Percentiles rank a stretch among this genome's conserved stretches.
phyloP scores from a whole-genome alignment of 2,329 filamentous ascomycete genomes.

The Pseudopyricularia cyperi region DNA sequence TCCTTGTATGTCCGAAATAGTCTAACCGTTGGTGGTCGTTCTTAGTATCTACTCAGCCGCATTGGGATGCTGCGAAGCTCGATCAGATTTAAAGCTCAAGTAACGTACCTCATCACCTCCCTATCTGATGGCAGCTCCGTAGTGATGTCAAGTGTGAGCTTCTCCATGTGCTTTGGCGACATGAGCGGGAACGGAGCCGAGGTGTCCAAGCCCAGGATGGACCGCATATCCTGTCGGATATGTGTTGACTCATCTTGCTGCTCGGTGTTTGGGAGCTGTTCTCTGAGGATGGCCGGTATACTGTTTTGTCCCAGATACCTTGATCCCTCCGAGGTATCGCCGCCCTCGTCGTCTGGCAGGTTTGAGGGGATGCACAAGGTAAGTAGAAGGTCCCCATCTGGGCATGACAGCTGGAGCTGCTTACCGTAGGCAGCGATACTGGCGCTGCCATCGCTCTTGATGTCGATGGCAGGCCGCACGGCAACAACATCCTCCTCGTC shows the following conservation, averaged over 20 bases:
- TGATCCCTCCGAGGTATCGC: slow-evolving; percentile 28
- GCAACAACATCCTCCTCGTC: slow-evolving; percentile 21
- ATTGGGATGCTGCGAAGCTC: too few species aligned
- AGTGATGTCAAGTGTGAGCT: slow-evolving; percentile 46
- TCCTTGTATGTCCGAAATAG: slow-evolving; percentile 55
- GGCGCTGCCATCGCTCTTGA: slow-evolving; percentile 16
- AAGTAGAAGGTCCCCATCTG: not conserved
- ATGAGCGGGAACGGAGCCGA: slow-evolving; percentile 55
- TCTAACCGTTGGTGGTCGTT: slow-evolving; percentile 18
- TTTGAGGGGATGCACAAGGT: not conserved
- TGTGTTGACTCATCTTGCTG: slow-evolving; percentile 36
- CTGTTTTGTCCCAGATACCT: slow-evolving; percentile 56
- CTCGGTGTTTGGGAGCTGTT: slow-evolving; percentile 42
- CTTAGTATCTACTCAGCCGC: not conserved
- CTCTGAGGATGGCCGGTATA: slow-evolving; percentile 51
- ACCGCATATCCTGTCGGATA: slow-evolving; percentile 52
- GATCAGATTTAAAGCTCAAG: not conserved
- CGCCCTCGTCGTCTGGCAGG: not conserved
- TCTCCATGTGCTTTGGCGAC: slow-evolving; percentile 49
- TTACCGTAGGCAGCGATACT: slow-evolving; percentile 17
- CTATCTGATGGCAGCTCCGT: slow-evolving; percentile 49
- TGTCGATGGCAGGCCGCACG: slow-evolving; percentile 14
- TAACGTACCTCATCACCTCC: slow-evolving; percentile 51
- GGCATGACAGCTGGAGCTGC: not conserved
- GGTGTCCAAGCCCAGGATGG: slow-evolving; percentile 52